Evolutionary conservation across 495 filamentous ascomycete genomes (phyloP), one percentile per base, ranked within the genome.

Genomic region (Ramalina peruviana): DNA sequence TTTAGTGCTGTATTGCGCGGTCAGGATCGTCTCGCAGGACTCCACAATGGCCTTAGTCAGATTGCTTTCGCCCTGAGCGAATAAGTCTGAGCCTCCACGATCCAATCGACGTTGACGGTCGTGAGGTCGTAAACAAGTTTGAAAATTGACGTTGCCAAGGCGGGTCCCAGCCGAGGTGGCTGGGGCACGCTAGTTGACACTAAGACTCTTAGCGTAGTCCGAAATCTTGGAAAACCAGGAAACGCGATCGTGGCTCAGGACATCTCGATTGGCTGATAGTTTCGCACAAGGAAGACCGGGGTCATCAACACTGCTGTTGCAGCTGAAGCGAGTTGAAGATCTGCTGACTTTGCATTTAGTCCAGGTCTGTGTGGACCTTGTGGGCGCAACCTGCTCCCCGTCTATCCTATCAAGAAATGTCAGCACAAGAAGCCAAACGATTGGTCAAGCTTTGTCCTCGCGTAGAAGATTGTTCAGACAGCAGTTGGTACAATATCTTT

Each of bases 401-500:
- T 41, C 40, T 17, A 23, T 23, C 15, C 39, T 20, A 20, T 20
- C 19, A 20, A 20, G 40, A 41, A 13, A 41, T n/a, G 16, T 41
- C 15, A 41, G 21, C 17, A n/a, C 17, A 41, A 41, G 15, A 4
- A 10, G 40, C 9, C 15, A 10, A 23, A 17, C 5, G 3, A 11
- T 19, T 16, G 16, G 16, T 17, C 21, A 41, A 23, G 16, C 16
- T 19, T 23, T 11, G 15, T 23, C 6, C 16, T 17, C 17, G 9
- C 9, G 15, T 19, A 0, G 9, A 6, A 50, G 5, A 15, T 12
- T 9, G 13, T 30, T 73, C 71, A 73, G 70, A 72, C 63, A 74
- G 67, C 67, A 72, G 64, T 73, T 73, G 67, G 63, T 63, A 69
- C 60, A 57, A 69, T 64, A 62, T 59, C 55, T 20, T 58, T 61